Evolutionary conservation across 371 early-diverging fungal species (phyloP), one percentile per base, ranked within the genome.

Genomic region (Batrachochytrium dendrobatidis): DNA sequence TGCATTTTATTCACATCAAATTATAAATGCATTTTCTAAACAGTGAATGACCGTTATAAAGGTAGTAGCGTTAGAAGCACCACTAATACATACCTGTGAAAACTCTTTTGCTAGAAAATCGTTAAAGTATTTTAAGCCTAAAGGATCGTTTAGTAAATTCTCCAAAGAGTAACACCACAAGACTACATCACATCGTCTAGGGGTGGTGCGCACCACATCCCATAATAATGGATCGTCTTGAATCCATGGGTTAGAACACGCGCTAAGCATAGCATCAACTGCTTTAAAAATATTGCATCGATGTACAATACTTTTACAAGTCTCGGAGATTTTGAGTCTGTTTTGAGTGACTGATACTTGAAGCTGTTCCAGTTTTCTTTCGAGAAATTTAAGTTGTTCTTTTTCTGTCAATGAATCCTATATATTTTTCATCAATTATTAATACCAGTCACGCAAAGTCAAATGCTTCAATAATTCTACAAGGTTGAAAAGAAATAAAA

Each of bases 161-260:
- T 39, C 22, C 22, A 70, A 58, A 25, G 68, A 64, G 18, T 34
- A 30, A 26, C 63, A 59, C 74, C 74, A 73, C n/a, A 73, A 25
- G 15, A 28, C 32, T 35, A 62, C 52, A 26, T 66, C 66, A 12
- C 54, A 43, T 1, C 25, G n/a, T 3, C 59, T 50, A 8, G 66
- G 61, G 5, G 26, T n/a, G 2, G 20, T 30, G 20, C 60, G 59
- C 44, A 22, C 17, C 34, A 2, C 3, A 31, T 58, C 3, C 34
- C 49, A 25, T 28, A 34, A 10, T 25, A 6, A 26, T 44, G 48
- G 15, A 4, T 60, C 56, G 3, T 65, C 65, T 12, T 28, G n/a
- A 28, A 56, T 20, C 61, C 61, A 65, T 34, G 66, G 66, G 32
- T 65, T 45, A 20, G 3, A 25, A 22, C 6, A 4, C 7, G 32